Conservation (phyloP, 257 asterid genomes). For the Gardenia jasminoides region DNA sequence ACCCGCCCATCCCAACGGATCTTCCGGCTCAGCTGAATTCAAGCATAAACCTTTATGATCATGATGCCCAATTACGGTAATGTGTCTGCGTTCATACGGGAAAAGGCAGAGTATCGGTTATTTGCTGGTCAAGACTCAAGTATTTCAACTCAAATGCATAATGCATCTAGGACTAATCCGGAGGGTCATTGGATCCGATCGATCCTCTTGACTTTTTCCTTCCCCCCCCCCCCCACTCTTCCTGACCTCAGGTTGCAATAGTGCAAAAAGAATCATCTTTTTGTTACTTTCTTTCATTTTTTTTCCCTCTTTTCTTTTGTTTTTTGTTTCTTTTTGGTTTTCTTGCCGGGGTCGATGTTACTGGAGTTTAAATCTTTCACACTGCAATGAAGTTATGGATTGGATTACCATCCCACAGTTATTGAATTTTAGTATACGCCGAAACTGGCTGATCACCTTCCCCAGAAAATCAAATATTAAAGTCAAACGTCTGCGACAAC, state of each 20-base stretch:
- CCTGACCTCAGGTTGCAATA: neutral
- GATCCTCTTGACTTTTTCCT: no score
- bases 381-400: neutral
- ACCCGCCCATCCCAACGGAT: neutral
- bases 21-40: neutral
- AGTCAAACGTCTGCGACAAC: neutral
- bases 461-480: no score
- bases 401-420: neutral
- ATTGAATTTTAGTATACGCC: neutral
- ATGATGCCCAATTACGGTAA: neutral
- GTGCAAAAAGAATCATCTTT: neutral
- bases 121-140: no score
- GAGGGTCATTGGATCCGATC: no score
- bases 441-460: neutral
- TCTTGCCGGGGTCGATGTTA: neutral
- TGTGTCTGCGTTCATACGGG: neutral
- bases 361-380: neutral
- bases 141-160: no score
- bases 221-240: no score
- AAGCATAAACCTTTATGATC: no score
- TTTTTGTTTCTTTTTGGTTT: neutral
- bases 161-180: no score
- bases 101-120: neutral
- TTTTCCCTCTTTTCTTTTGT: no score
- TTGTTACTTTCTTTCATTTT: no score